Percentiles rank a stretch among this genome's conserved stretches.
phyloP scores from a whole-genome alignment of 495 filamentous ascomycete genomes.

The Cercophora samala region DNA sequence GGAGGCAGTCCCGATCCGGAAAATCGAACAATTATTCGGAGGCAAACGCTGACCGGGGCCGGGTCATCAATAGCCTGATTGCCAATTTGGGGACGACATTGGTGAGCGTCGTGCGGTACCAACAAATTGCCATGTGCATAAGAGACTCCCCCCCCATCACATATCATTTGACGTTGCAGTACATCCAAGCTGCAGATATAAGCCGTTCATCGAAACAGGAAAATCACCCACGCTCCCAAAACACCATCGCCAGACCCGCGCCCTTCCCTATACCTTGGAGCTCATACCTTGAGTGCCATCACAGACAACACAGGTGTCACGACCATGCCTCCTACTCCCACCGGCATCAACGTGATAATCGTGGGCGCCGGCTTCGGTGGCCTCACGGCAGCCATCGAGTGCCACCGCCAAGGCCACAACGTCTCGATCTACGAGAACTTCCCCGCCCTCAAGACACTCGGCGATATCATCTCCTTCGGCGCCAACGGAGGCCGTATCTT shows the following conservation, averaged over 20 bases:
- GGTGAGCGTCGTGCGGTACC: not conserved
- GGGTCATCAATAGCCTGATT: not conserved
- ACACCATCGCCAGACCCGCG: no score
- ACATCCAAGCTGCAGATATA: not conserved
- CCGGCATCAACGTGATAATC: slow-evolving; percentile 54
- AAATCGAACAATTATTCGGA: not conserved
- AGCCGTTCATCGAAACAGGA: not conserved
- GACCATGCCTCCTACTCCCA: not conserved
- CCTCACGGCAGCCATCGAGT: slow-evolving; percentile 59
- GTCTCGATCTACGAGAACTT: slow-evolving; percentile 59
- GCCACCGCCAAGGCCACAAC: slow-evolving; percentile 57
- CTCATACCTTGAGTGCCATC: no score
- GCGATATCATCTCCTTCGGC: slow-evolving; percentile 64
- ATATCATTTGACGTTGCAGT: not conserved
- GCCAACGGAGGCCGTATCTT: slow-evolving; percentile 58
- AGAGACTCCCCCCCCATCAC: not conserved
- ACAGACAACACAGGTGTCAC: not conserved
- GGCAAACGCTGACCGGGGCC: not conserved
- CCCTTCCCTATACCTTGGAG: no score
- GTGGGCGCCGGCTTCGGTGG: slow-evolving; percentile 61
- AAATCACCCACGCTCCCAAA: not conserved
- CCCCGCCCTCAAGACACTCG: slow-evolving; percentile 54
- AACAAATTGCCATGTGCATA: not conserved
- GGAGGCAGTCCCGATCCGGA: not conserved
- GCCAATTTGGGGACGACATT: not conserved